Base-by-base conservation (phyloP, 768 basidiomycete species). In the Tubosaeta sp. region DNA sequence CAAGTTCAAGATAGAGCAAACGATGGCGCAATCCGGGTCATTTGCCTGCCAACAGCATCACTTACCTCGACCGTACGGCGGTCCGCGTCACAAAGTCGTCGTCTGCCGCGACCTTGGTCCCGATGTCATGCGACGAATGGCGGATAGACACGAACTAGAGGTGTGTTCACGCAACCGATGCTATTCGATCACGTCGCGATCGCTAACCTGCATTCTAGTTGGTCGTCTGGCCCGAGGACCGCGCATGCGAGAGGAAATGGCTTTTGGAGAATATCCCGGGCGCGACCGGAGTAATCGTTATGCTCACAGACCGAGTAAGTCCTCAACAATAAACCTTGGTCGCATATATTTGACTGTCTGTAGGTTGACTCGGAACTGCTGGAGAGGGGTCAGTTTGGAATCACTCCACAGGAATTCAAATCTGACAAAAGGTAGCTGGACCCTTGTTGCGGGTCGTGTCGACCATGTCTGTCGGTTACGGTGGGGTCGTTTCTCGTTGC, bases 381-480 rank as follows among this genome's bases (percentile, higher is more conserved):
- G 44, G 55, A 60, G 49, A 66, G 55, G 56, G 78, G 79, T 74
- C 19, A 48, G 57, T 55, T 45, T 29, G 41, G 6, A 9, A 44
- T 34, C 6, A 19, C 19, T 44, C 19, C 21, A 18, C 16, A 21
- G 40, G 48, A 48, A 14, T 58, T 4, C 30, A 27, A n/a, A 11
- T 31, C 22, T 41, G 18, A 52, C 21, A 13, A 39, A 57, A 86
- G 40, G 3, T 57, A 86, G 91, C 91, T 55, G 92, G 93, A 4
- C 73, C 86, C 0, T 73, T 66, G 44, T 75, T 99, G 9, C 81
- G 79, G 39, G 84, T 90, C n/a, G 79, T 96, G 3, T 95, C 94
- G 1, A 96, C 94, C 0, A 89, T 95, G 83, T 92, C 90, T 16
- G 91, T 94, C 18, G 92, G 91, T 41, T 89, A 86, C 62, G 89